phyloP scores from a whole-genome alignment of 2,329 filamentous ascomycete genomes.

The Stromatinia cepivora region DNA sequence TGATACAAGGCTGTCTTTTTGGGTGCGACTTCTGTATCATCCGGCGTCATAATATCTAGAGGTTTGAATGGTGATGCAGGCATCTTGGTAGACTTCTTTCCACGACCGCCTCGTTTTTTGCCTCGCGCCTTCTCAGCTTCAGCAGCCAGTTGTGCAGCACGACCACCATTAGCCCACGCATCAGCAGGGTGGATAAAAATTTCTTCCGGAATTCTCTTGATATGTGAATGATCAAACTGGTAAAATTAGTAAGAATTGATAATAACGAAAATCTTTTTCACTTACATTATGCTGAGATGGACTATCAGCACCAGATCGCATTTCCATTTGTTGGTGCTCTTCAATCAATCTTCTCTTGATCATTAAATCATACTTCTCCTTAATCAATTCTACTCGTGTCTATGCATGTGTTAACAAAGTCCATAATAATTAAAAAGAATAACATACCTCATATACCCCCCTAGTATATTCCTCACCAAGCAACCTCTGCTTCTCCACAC shows the following conservation, averaged over 20 bases:
- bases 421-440: background rate
- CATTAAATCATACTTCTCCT: constrained; percentile 27
- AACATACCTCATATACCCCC: constrained; percentile 33
- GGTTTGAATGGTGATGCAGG: constrained; percentile 15
- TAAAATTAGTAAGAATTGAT: constrained; percentile 22
- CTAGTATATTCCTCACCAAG: constrained; percentile 28
- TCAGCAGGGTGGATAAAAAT: constrained; percentile 14
- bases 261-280: constrained; percentile 4
- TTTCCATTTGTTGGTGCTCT: constrained; percentile 27
- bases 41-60: constrained; percentile 4
- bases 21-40: constrained; percentile 23
- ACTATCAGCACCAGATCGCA: constrained; percentile 27
- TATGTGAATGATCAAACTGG: constrained; percentile 29
- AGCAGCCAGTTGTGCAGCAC: constrained; percentile 19
- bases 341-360: constrained; percentile 33
- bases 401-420: constrained; percentile 23
- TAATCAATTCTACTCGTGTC: constrained; percentile 28
- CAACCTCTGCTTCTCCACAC: constrained; percentile 20
- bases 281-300: constrained; percentile 35
- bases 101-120: constrained; percentile 19
- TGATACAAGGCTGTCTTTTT: constrained; percentile 28
- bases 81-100: constrained; percentile 21
- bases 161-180: constrained; percentile 19
- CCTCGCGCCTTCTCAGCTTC: constrained; percentile 21
- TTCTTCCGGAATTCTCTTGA: constrained; percentile 17